phyloP scores from a whole-genome alignment of 441 rosid species.

The Geranium incanum region DNA sequence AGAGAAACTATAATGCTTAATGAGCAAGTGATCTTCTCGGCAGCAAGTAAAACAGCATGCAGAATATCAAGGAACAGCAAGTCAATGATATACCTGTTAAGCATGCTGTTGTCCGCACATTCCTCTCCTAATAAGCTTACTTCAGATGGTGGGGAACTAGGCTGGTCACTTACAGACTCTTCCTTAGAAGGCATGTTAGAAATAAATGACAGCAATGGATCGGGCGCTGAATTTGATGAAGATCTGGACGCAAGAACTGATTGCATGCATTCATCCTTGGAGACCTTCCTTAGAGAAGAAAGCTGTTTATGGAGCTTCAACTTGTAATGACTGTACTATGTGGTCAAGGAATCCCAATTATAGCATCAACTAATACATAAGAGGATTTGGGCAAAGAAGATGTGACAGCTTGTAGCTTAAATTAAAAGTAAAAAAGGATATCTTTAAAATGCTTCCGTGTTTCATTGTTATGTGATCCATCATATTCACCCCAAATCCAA shows the following conservation, averaged over 20 bases:
- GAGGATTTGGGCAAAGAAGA: no score
- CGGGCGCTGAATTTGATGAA: slow-evolving; percentile 42
- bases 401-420: no score
- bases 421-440: no score
- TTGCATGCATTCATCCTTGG: slow-evolving; percentile 39
- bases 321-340: slow-evolving; percentile 36
- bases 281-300: slow-evolving; percentile 44
- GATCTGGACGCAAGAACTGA: slow-evolving; percentile 42
- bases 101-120: no score
- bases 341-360: slow-evolving; percentile 36
- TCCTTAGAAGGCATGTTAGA: slow-evolving; percentile 30
- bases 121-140: no score
- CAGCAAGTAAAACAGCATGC: neutral
- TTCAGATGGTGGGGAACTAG: no score
- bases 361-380: slow-evolving; percentile 7
- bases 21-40: no score
- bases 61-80: neutral
- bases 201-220: slow-evolving; percentile 60
- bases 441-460: slow-evolving; percentile 19
- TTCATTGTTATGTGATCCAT: slow-evolving; percentile 34
- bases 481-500: slow-evolving; percentile 23
- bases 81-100: no score
- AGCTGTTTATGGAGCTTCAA: slow-evolving; percentile 39
- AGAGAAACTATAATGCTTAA: no score
- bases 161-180: slow-evolving; percentile 26